Evolutionary conservation across 2,329 filamentous ascomycete species (phyloP).

Genomic region (Aspergillus felis): DNA sequence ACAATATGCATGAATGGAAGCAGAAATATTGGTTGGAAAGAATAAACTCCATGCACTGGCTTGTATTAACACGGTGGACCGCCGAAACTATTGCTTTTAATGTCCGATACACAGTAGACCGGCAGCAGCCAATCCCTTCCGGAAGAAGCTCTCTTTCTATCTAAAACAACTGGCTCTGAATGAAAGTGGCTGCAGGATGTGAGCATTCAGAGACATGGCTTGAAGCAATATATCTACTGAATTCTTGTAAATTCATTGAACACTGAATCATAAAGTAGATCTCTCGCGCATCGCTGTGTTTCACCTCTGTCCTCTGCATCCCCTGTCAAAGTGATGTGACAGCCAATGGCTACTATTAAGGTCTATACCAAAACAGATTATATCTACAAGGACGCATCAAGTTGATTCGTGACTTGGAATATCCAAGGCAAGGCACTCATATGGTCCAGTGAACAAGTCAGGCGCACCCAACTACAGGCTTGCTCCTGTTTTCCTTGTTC

Average conservation of each 20-base stretch:
- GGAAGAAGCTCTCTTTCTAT: background rate
- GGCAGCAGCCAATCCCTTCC: background rate
- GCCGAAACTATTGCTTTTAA: background rate
- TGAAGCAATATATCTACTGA: background rate
- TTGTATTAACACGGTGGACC: background rate
- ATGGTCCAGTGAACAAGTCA: slow-evolving; percentile 2
- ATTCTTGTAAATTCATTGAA: background rate
- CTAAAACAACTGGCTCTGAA: background rate
- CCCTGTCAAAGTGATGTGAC: background rate
- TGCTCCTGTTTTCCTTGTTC: background rate
- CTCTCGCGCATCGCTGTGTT: background rate
- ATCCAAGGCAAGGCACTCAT: background rate
- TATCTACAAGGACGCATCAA: background rate
- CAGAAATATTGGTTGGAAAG: background rate
- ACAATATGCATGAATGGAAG: background rate
- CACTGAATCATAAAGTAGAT: background rate
- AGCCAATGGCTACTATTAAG: background rate
- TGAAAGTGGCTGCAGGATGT: background rate
- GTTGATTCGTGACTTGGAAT: background rate
- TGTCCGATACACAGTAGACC: background rate
- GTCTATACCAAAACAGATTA: background rate
- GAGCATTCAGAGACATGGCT: background rate
- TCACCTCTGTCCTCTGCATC: background rate
- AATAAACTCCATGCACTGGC: background rate
- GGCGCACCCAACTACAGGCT: slow-evolving; percentile 7